Percentiles rank a stretch among this genome's conserved stretches.
These are phyloP conservation scores for Holtermanniella nyarrowii DNA, from an alignment of 768 basidiomycete species.

Conservation along the genomic window DNA sequence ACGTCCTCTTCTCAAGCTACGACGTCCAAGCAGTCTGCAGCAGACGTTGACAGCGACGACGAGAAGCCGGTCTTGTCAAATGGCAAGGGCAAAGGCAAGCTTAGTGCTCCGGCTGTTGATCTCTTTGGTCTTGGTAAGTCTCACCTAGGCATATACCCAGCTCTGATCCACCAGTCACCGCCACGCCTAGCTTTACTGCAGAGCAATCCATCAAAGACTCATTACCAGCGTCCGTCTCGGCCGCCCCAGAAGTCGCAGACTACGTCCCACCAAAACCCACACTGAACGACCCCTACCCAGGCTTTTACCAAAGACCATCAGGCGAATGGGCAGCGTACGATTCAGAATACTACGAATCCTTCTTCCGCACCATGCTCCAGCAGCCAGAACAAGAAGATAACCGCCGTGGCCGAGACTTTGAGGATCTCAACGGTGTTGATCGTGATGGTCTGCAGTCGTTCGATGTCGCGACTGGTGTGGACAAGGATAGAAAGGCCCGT, in stretches of 20 bases:
- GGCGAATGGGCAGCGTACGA: slow-evolving; percentile 37
- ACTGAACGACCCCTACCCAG: slow-evolving; percentile 33
- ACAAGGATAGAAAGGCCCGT: slow-evolving; percentile 9
- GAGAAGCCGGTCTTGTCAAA: slow-evolving; percentile 3
- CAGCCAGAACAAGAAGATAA: slow-evolving; percentile 18
- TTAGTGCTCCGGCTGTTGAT: slow-evolving; percentile 16
- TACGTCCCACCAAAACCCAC: slow-evolving; percentile 32
- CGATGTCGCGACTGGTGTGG: slow-evolving; percentile 12
- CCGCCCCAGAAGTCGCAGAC: slow-evolving; percentile 31
- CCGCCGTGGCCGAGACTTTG: slow-evolving; percentile 31
- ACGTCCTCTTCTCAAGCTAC: slow-evolving; percentile 5
- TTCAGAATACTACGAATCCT: slow-evolving; percentile 30
- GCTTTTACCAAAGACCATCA: slow-evolving; percentile 34
- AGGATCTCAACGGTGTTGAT: slow-evolving; percentile 20
- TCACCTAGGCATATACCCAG: slow-evolving; percentile 6
- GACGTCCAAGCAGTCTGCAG: slow-evolving; percentile 5
- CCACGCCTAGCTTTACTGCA: slow-evolving; percentile 2
- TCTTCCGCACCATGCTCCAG: slow-evolving; percentile 16
- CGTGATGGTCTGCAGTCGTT: slow-evolving; percentile 18
- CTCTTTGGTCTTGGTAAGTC: slow-evolving; percentile 35
- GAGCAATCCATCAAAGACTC: slow-evolving; percentile 2
- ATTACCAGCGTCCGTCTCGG: slow-evolving; percentile 25
- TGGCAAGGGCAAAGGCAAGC: slow-evolving; percentile 11
- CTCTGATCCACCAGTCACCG: slow-evolving; percentile 3
- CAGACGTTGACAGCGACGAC: slow-evolving; percentile 17